Evolutionary conservation across 2,329 filamentous ascomycete genomes (phyloP), one percentile per base, ranked within the genome.

Genomic region (Aspergillus brunneoviolaceus): DNA sequence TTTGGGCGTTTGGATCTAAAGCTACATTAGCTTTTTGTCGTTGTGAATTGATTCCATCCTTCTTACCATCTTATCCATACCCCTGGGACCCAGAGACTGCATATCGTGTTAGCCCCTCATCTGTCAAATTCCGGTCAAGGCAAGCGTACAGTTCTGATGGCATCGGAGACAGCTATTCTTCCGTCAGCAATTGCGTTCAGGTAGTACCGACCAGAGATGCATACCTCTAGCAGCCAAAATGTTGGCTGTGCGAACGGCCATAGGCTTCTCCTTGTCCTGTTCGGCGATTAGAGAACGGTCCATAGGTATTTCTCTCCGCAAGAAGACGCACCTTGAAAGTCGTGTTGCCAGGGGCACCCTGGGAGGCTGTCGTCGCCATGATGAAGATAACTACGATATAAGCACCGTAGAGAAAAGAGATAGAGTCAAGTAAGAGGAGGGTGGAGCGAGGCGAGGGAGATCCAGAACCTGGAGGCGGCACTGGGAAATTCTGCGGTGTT

Each of bases 181-280:
- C n/a, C 48, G 49, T 75, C 69, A 77, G 78, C 51, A 63, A 47
- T 31, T 49, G 19, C 25, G 35, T 39, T 21, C 14, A 16, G 9
- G 57, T 47, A 14, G 51, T 16, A 23, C 14, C 42, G 42, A 60
- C 59, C 21, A 42, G 53, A 42, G 35, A 56, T 42, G 65, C 81
- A 70, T 84, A 94, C 92, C 92, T 91, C 94, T 87, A 71, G 95
- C 95, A 70, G 95, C 95, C 74, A 96, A 90, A 79, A 99, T 98
- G 81, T 99, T 99, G 74, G 91, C 91, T 66, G 91, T 93, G 70
- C 95, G 90, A 67, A 99, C 95, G 67, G 95, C 95, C 84, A 95
- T 89, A 69, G 95, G 95, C 91, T 99, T 99, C 83, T 97, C 95
- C 87, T 97, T 99, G 77, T 88, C 86, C 84, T 87, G 70, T 59